Base-by-base conservation (phyloP, 805 yeast genomes). In the Wickerhamomyces bisporus region DNA sequence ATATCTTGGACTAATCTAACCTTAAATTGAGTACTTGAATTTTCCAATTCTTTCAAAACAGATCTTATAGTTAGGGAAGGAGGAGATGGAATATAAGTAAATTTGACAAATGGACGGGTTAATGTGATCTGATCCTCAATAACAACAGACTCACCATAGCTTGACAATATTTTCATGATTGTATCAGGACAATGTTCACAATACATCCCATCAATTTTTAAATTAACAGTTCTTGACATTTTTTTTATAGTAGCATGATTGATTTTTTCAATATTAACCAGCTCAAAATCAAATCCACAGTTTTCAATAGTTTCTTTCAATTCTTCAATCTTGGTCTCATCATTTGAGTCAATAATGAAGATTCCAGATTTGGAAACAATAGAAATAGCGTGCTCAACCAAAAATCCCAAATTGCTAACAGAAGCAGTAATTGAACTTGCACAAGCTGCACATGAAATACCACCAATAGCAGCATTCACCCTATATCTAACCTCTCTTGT, bases 361-460 rank as follows among this genome's bases (percentile, higher is more conserved):
- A 69, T 61, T 5, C 82, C 89, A 2, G 77, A 64, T 49, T 81
- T 81, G 14, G 78, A 71, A 13, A 84, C 73, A 1, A 73, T 66
- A 42, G 76, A 77, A 30, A 83, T 68, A 8, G 75, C 73, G 25
- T 70, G 66, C 14, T 72, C 76, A 15, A 68, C 57, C 3, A 83
- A 73, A 53, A 73, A 79, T 2, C 74, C 70, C 28, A 81, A 50
- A 5, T 64, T 70, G 25, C 54, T 54, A 19, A 65, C 75, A 24
- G 74, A 68, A 8, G 66, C 58, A 9, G 65, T 60, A 10, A 85
- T 73, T 0, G 89, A 64, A 29, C 68, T 68, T 1, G 77, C 77
- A 57, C 93, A 81, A 0, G 86, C 76, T 7, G 84, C 78, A 60
- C 91, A 84, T 0, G 87, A 77, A 57, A 83, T 81, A 4, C 89